Conservation (phyloP, 2,329 filamentous ascomycete species). For the Rutstroemia sp. region DNA sequence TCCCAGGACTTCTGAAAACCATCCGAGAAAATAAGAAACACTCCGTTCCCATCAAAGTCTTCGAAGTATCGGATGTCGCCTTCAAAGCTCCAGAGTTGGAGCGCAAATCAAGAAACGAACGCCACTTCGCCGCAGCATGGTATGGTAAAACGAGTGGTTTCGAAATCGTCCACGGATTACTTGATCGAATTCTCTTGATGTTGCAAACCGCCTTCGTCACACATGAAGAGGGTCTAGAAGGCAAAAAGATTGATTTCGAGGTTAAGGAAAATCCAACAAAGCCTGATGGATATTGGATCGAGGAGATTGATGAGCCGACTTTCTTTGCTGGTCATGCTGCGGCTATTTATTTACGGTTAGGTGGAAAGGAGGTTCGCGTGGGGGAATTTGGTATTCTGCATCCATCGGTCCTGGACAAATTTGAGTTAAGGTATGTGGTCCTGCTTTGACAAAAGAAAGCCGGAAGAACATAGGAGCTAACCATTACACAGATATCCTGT, state of each 20-base stretch:
- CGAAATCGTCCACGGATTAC: conserved; percentile 86
- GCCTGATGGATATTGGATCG: conserved; percentile 82
- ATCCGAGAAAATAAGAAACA: conserved; percentile 90
- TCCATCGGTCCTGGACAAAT: conserved; percentile 86
- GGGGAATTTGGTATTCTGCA: conserved; percentile 93
- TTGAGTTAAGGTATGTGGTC: conserved; percentile 63
- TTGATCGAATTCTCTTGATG: conserved; percentile 91
- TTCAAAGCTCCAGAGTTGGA: conserved; percentile 80
- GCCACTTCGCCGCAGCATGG: conserved; percentile 93
- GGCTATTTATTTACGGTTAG: conserved; percentile 69
- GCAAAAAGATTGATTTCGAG: conserved; percentile 45
- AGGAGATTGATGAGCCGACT: conserved; percentile 83
- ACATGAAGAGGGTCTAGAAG: conserved; percentile 58
- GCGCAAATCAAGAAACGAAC: conserved; percentile 83
- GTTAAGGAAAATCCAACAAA: conserved; percentile 47
- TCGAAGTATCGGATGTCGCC: conserved; percentile 84
- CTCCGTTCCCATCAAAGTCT: conserved; percentile 81
- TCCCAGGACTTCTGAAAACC: conserved; percentile 87
- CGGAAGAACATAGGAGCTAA: conserved; percentile 11
- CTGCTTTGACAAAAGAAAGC: too few species aligned
- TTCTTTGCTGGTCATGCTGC: conserved; percentile 90
- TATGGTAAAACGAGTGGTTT: conserved; percentile 94
- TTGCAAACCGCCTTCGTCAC: conserved; percentile 75
- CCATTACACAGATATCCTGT: conserved; percentile 63
- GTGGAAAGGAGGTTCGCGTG: conserved; percentile 67